These are phyloP conservation scores for Sugiyamaella novakii DNA, from an alignment of 1,139 yeast species.

Conservation along the genomic window DNA sequence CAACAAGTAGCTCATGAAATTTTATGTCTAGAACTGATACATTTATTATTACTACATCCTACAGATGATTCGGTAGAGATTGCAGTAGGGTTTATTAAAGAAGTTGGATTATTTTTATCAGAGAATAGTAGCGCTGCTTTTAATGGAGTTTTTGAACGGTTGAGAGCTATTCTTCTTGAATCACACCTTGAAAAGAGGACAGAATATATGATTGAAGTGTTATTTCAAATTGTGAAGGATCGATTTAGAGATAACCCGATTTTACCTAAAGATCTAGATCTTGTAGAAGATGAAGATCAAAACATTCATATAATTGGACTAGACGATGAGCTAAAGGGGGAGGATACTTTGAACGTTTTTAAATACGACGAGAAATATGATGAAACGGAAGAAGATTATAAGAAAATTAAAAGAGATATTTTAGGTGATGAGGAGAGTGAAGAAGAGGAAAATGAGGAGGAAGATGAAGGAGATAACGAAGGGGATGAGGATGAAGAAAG, in stretches of 20 bases:
- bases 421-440: slow-evolving; percentile 46
- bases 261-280: slow-evolving; percentile 52
- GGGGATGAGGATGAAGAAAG: slow-evolving; percentile 34
- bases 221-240: slow-evolving; percentile 56
- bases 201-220: slow-evolving; percentile 53
- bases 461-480: slow-evolving; percentile 33
- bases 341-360: slow-evolving; percentile 55
- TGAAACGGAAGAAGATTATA: slow-evolving; percentile 52
- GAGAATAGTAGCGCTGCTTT: slow-evolving; percentile 49
- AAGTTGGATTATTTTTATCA: slow-evolving; percentile 50
- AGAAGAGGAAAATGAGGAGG: slow-evolving; percentile 31
- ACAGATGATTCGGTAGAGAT: slow-evolving; percentile 57
- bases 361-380: slow-evolving; percentile 56
- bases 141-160: slow-evolving; percentile 60
- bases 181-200: slow-evolving; percentile 50
- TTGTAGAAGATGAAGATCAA: slow-evolving; percentile 68
- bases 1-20: slow-evolving; percentile 68
- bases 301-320: slow-evolving; percentile 61
- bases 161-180: slow-evolving; percentile 63
- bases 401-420: slow-evolving; percentile 46
- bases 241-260: slow-evolving; percentile 50
- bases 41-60: slow-evolving; percentile 57
- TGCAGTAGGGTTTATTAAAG: slow-evolving; percentile 48
- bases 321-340: slow-evolving; percentile 52
- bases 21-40: slow-evolving; percentile 62